Percentiles rank a stretch among this genome's conserved stretches.
These are phyloP conservation scores for Cubamyces sp. DNA, from an alignment of 768 basidiomycete genomes.

Conservation along the genomic window DNA sequence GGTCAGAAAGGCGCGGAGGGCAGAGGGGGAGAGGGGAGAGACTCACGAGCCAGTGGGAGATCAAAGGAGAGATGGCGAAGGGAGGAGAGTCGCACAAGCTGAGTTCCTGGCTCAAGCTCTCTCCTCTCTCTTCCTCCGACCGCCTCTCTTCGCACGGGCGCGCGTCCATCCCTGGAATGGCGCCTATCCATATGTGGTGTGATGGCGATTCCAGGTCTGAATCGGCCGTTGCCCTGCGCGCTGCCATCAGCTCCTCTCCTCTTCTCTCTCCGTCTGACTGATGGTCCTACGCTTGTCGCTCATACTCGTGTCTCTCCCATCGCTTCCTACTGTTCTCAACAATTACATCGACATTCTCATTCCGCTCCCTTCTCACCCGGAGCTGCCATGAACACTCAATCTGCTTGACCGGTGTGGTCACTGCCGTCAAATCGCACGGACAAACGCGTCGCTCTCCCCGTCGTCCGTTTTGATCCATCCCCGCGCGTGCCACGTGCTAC, in stretches of 20 bases:
- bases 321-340: too few species aligned
- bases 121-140: not conserved
- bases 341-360: not conserved
- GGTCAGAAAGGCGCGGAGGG: not conserved
- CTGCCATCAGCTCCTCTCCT: not conserved
- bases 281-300: not conserved
- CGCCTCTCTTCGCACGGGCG: not conserved
- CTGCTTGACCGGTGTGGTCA: not conserved
- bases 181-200: not conserved
- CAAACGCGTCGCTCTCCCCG: not conserved
- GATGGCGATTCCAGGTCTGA: not conserved
- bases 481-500: slow-evolving; percentile 15
- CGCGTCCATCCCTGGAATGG: not conserved
- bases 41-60: slow-evolving; percentile 24
- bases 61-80: slow-evolving; percentile 25
- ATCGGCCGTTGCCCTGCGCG: not conserved
- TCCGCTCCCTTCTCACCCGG: not conserved
- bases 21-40: not conserved
- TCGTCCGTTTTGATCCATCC: not conserved
- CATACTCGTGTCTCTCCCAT: not conserved
- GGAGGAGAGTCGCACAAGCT: not conserved
- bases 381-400: too few species aligned
- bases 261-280: not conserved
- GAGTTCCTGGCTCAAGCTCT: not conserved
- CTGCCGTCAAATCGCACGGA: not conserved